Evolutionary conservation across 2,329 filamentous ascomycete species (phyloP), one percentile per base, ranked within the genome.

Genomic region (Colletotrichum navitas): DNA sequence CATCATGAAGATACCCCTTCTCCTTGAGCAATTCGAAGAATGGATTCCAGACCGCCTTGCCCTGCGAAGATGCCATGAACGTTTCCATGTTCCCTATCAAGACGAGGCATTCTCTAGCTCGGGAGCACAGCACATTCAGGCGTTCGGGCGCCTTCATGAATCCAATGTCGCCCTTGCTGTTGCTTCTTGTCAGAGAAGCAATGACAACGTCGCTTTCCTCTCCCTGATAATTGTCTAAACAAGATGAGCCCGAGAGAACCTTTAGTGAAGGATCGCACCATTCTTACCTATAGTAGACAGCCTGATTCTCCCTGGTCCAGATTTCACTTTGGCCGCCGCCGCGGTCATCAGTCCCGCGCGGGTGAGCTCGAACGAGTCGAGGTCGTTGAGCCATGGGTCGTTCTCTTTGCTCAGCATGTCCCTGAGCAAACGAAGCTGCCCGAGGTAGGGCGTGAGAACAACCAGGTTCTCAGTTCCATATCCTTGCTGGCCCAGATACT

Each of bases 201-300:
- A 95, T 86, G 0, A 94, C 90, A 21, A 95, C 91, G 1, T 94
- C 89, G 47, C 88, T 90, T 74, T 95, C 92, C 76, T 94, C 92
- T 1, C 93, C 92, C 77, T 94, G 93, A 68, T 92, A 95, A 72
- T 94, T 94, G 73, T 94, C 92, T 91, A 18, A 16, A 39, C 11
- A 11, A 41, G 24, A 14, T 63, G 1, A 51, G 60, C 10, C 16
- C 8, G 7, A 8, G 34, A 36, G 5, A 3, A 8, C 41, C 16
- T 4, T 3, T 14, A 21, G 18, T 5, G n/a, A 6, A 41, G 29
- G 18, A 10, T 5, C 11, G 47, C 8, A 5, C 1, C 39, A 32
- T 39, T 77, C 87, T 78, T 80, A 92, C 90, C 91, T 63, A 94
- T 92, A 0, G 92, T 94, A 0, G 92, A 93, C 0, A 94, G 82